Conservation (phyloP, 164 flowering plant genomes). For the Vitis labrusca region DNA sequence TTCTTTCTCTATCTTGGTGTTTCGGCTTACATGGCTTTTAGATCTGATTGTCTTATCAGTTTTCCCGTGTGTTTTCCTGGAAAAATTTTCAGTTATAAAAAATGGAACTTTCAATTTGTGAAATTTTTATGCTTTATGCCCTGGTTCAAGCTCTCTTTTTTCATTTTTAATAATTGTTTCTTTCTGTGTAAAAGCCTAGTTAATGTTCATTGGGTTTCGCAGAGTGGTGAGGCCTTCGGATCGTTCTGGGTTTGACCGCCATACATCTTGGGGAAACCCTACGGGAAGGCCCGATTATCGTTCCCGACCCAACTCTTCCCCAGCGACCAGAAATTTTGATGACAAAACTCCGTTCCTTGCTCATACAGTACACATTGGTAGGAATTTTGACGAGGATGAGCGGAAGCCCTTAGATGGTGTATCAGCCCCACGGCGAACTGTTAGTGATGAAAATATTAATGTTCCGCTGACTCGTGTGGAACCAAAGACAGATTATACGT, state of each 20-base stretch:
- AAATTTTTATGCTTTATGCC: no score
- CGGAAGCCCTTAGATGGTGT: constrained; percentile 84
- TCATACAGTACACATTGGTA: constrained; percentile 54
- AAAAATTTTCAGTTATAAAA: no score
- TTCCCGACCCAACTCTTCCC: constrained; percentile 71
- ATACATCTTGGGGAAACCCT: constrained; percentile 56
- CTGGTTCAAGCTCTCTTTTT: no score
- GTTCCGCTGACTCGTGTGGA: constrained; percentile 31
- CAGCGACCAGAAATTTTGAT: constrained; percentile 55
- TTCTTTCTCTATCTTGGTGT: no score
- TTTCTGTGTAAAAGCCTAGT: constrained; percentile 17
- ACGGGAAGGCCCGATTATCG: constrained; percentile 61
- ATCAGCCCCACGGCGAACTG: constrained; percentile 53
- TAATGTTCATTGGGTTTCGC: constrained; percentile 6
- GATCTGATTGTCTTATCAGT: no score
- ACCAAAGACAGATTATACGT: constrained; percentile 35
- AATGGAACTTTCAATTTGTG: no score
- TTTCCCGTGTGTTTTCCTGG: no score
- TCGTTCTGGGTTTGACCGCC: constrained; percentile 62
- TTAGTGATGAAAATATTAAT: constrained; percentile 57
- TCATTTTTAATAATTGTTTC: neutral
- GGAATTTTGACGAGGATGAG: constrained; percentile 95
- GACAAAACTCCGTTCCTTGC: constrained; percentile 66
- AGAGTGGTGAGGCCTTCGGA: constrained; percentile 65
- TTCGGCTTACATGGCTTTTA: no score